These are phyloP conservation scores for Uronychia setigera DNA, from an alignment of 73 alveolate species.

Conservation along the genomic window DNA sequence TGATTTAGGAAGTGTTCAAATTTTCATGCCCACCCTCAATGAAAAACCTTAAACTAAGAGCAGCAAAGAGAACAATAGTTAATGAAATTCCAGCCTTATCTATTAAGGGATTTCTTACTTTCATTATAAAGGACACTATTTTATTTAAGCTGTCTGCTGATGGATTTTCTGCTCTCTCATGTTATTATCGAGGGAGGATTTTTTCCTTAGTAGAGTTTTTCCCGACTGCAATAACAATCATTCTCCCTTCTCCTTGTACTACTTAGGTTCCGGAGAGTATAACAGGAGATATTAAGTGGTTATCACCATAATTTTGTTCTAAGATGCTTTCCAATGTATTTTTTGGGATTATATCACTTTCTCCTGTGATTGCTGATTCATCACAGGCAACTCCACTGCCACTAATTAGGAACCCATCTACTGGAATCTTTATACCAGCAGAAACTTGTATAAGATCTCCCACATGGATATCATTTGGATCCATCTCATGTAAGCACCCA, in stretches of 20 bases:
- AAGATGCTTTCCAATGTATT: not conserved
- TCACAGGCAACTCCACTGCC: conserved; percentile 29
- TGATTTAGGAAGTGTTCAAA: conserved; percentile 58
- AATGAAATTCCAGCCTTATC: conserved; percentile 82
- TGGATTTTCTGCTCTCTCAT: conserved; percentile 83
- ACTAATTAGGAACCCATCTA: conserved; percentile 61
- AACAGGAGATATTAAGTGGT: too few species aligned
- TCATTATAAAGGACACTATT: conserved; percentile 91
- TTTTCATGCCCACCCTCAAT: conserved; percentile 44
- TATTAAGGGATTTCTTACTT: conserved; percentile 80
- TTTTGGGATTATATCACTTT: not conserved
- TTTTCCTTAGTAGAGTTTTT: conserved; percentile 72
- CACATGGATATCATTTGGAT: conserved; percentile 79
- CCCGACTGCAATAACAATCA: conserved; percentile 75
- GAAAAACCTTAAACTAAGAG: conserved; percentile 44
- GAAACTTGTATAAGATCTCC: conserved; percentile 88
- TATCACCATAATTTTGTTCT: too few species aligned
- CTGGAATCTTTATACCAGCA: conserved; percentile 88
- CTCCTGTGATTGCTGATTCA: conserved; percentile 85
- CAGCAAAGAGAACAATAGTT: conserved; percentile 51
- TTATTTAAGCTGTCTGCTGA: conserved; percentile 92
- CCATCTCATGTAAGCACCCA: conserved; percentile 56
- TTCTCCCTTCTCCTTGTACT: conserved; percentile 78
- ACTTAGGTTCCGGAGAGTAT: conserved; percentile 60
- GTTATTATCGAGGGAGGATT: conserved; percentile 31